Evolutionary conservation across 352 stramenopile species (phyloP), one percentile per base, ranked within the genome.

Genomic region (Blastocystis sp.): DNA sequence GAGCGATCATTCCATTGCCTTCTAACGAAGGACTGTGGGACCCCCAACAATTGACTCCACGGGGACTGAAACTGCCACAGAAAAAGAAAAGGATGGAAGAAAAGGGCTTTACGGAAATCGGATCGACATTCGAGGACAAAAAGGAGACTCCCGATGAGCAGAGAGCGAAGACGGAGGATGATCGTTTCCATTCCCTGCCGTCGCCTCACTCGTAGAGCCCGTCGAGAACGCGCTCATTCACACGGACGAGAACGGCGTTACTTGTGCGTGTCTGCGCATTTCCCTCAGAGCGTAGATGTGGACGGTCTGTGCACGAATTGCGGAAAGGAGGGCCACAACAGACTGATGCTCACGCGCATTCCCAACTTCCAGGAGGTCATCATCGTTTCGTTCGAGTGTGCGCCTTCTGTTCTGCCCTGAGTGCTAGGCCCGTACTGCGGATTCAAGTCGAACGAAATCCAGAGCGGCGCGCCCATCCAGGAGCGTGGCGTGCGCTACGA

Each of bases 361-460:
- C 95, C 95, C 41, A 94, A 95, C 90, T 98, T 98, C 90, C 92
- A 94, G 34, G 93, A 98, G 88, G 92, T 98, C 56, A 96, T 97
- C 86, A 90, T 98, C 64, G 95, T 96, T 91, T 94, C 92, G 17
- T 96, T 98, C 74, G 91, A 93, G 81, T 98, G 95, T 91, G 76
- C 89, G 43, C 34, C 86, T 43, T 41, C 4, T 65, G 5, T 38
- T 38, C 7, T 62, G 28, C 0, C 10, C 40, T 81, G 28, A 81
- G 17, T n/a, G 11, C 14, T 28, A 81, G 71, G 71, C 59, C 77
- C 77, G 23, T 91, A 96, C 89, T 97, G 93, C 77, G 90, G 91
- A 34, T 95, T 93, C 74, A 92, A 89, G 48, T 76, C 65, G 40
- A 89, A 89, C 59, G 87, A 90, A 59, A 86, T 91, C 45, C 89